These are phyloP conservation scores for Paramecium primaurelia DNA, from an alignment of 73 alveolate species.

Conservation along the genomic window DNA sequence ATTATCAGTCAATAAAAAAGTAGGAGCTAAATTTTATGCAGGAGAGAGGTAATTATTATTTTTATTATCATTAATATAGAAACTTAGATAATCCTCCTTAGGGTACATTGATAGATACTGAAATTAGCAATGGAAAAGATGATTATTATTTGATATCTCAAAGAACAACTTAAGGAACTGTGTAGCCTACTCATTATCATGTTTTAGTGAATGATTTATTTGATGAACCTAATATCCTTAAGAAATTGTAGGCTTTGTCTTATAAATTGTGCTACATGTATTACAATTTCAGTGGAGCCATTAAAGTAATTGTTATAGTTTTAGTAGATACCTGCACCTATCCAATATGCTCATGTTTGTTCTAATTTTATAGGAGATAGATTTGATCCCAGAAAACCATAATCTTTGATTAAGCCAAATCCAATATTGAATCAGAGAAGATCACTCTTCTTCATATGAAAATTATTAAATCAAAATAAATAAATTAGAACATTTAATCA, in stretches of 20 bases:
- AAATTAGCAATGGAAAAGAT: constrained; percentile 77
- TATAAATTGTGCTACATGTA: constrained; percentile 89
- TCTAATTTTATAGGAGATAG: constrained; percentile 85
- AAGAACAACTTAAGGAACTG: constrained; percentile 91
- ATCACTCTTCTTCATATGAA: constrained; percentile 28
- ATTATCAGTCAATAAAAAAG: constrained; percentile 66
- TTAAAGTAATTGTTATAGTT: constrained; percentile 62
- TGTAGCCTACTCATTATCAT: constrained; percentile 94
- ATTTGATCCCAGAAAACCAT: constrained; percentile 52
- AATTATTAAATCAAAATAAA: neutral
- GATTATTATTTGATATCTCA: constrained; percentile 95
- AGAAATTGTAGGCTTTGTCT: constrained; percentile 69
- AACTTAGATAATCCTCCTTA: constrained; percentile 77
- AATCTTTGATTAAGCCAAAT: constrained; percentile 37
- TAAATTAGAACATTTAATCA: neutral
- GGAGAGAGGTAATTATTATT: constrained; percentile 53
- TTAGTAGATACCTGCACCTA: constrained; percentile 79
- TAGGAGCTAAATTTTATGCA: constrained; percentile 73
- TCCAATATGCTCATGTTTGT: constrained; percentile 90
- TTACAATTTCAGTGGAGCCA: constrained; percentile 93
- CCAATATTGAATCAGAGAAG: constrained; percentile 21
- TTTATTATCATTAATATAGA: neutral
- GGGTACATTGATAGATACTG: constrained; percentile 90
- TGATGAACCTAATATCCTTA: constrained; percentile 74
- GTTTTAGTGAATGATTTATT: constrained; percentile 74